Base-by-base conservation (phyloP, 2,329 filamentous ascomycete species). In the Hypoxylon sp. region DNA sequence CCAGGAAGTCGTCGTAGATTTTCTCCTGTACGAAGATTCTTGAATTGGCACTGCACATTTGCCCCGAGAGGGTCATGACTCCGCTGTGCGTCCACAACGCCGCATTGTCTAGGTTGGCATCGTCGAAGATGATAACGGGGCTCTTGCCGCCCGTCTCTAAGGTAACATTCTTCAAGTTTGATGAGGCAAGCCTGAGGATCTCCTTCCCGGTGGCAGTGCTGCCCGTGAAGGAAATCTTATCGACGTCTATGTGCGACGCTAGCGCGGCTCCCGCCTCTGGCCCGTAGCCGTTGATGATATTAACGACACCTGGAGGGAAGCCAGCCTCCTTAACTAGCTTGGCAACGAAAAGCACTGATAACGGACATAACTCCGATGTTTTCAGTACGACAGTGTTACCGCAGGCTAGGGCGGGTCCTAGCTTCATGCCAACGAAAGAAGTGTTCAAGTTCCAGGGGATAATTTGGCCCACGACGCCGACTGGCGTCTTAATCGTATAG, bases 361-460 rank as follows among this genome's bases (percentile, higher is more conserved):
- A 32, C 6, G 53, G 53, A 17, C 53, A 55, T 24, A 27, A 3
- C 24, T 55, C 53, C 10, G 53, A 44, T 11, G 37, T 24, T 17
- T 55, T 55, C 3, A 55, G 4, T 7, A 55, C 53, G n/a, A 55
- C 37, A 24, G 53, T 46, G 21, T 55, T 55, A 6, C 53, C 53
- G 3, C 53, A 55, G 7, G 53, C 53, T 6, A 55, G n/a, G 2
- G 53, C 53, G 6, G 53, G 53, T 1, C 37, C 53, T 2, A 55
- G 6, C 24, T 55, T 55, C 53, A 46, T 31, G 24, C 53, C 27
- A 6, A 55, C 37, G 53, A 46, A 55, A n/a, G 10, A n/a, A 15
- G 7, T 55, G 24, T 55, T 55, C 37, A 55, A 13, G 8, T 55
- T 55, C 53, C 53, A 55, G n/a, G 53, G 53, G 10, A 55, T 55